Evolutionary conservation across 1,139 yeast genomes (phyloP), one percentile per base, ranked within the genome.

Genomic region (Yamadazyma atmosphaerica): DNA sequence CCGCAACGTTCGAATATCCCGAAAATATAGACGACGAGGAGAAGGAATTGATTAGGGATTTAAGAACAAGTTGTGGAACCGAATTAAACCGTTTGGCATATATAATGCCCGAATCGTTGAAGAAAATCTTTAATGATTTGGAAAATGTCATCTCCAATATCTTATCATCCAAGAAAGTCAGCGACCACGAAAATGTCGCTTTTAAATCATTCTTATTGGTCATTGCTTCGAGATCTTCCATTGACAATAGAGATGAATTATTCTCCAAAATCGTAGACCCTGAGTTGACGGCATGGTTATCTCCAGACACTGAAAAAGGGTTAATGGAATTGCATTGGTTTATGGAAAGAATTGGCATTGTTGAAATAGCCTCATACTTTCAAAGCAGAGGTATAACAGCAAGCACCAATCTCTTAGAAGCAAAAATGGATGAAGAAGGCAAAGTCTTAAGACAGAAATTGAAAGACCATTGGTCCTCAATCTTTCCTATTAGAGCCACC

Each of bases 301-400:
- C 90, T 36, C 92, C 92, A 12, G 83, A 81, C 13, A 90, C 98
- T 0, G 89, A 88, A 50, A 87, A 87, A 53, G 98, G 97, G 0
- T 66, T 92, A 28, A 72, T 83, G 59, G 95, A 92, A 54, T 70
- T 94, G 37, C 96, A 88, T 47, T 90, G 98, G 97, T 94, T 94
- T 52, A 90, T 92, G 97, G 98, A 90, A 61, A 77, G 98, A 52
- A 76, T 94, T 40, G 98, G 98, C 3, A 87, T 94, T 38, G 98
- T 89, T 3, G 82, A 82, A 57, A 92, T 94, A 54, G 96, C 97
- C 0, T 85, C 86, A 40, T 94, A 94, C 56, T 90, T 94, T 62
- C 83, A 83, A 47, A 76, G 79, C 12, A 73, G 98, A 49, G 88
- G 87, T 6, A 92, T 90, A 21, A 76, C 86, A 1, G 88, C 90